Evolutionary conservation across 352 stramenopile species (phyloP).

Genomic region (Globisporangium okanoganense): DNA sequence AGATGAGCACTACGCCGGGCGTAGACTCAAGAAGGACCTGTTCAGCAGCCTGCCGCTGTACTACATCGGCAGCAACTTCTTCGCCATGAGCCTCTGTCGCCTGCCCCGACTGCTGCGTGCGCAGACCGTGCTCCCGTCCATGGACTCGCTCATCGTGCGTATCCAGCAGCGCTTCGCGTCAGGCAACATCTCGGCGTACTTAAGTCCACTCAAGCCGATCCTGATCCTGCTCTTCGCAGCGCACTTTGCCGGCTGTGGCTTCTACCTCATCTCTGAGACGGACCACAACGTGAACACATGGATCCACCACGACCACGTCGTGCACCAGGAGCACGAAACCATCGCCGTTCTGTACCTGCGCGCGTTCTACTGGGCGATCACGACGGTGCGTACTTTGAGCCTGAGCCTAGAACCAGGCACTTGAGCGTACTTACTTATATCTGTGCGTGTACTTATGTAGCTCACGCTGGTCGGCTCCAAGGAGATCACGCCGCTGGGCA

Average conservation of each 20-base stretch:
- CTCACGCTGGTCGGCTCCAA: constrained; percentile 64
- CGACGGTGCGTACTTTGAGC: constrained; percentile 33
- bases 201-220: constrained; percentile 63
- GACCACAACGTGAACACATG: constrained; percentile 60
- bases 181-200: constrained; percentile 57
- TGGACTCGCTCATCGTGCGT: constrained; percentile 64
- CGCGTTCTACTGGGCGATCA: constrained; percentile 75
- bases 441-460: constrained; percentile 13
- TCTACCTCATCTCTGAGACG: constrained; percentile 66
- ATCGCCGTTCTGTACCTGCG: constrained; percentile 55
- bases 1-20: constrained; percentile 33
- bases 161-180: constrained; percentile 63
- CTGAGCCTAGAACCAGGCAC: background rate
- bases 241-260: constrained; percentile 61
- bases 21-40: constrained; percentile 38
- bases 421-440: background rate
- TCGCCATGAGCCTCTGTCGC: constrained; percentile 52
- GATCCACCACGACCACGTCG: constrained; percentile 71
- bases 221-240: constrained; percentile 58
- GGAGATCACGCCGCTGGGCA: constrained; percentile 63
- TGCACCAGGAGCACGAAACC: constrained; percentile 55
- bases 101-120: constrained; percentile 52
- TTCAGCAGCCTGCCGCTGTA: constrained; percentile 54
- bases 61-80: constrained; percentile 54
- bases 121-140: constrained; percentile 28